Evolutionary conservation across 805 yeast species (phyloP), one percentile per base, ranked within the genome.

Genomic region (Priceomyces medius): DNA sequence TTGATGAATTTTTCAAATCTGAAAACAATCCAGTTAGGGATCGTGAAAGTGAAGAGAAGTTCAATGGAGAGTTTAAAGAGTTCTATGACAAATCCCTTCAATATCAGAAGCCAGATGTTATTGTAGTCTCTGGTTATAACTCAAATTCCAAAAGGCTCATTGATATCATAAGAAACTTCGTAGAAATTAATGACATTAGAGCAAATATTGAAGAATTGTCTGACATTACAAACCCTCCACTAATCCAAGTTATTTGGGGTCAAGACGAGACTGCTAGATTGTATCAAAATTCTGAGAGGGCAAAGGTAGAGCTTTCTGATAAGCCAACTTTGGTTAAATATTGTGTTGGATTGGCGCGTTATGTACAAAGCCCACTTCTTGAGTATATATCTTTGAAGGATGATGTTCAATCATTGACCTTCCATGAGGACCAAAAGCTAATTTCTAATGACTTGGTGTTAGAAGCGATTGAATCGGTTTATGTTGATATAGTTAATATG

Each of bases 181-280:
- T 88, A 9, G 76, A 75, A 35, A 68, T 66, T 31, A 76, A 85
- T 48, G 73, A 74, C 38, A 64, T 85, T 20, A 60, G 69, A 3
- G 81, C 75, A 24, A 77, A 71, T 39, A 71, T 69, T 28, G 81
- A 79, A 29, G 73, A 63, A 16, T 68, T 73, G 26, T 37, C 53
- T 40, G 58, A 55, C 17, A 62, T 53, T 19, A 67, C 68, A 35
- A 64, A 60, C 18, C 64, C 79, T n/a, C 84, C 85, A 7, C 71
- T 78, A 7, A 55, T 86, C 28, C 83, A 80, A 29, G 78, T 88
- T 3, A 66, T 89, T 12, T 91, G 88, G 81, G 95, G 86, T 32
- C 86, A 84, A 51, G 97, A 91, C 60, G 98, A 93, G 61, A 88
- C 95, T 21, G 97, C 98, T 1, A 74, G 95, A 41, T 76, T 93